Conservation (phyloP, 176 grass and related monocot species). For the Saccharum spontaneum region DNA sequence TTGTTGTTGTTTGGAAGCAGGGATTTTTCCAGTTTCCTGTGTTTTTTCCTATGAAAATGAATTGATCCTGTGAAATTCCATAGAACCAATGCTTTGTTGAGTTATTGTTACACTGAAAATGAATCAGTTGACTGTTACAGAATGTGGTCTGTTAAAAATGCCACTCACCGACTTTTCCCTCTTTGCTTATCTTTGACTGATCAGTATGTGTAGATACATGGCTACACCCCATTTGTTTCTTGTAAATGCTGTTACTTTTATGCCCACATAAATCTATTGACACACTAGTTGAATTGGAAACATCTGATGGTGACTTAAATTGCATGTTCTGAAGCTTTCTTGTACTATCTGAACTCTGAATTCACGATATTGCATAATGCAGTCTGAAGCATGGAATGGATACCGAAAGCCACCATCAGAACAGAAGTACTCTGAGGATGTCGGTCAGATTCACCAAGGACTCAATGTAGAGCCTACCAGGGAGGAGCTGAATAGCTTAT, state of each 20-base stretch:
- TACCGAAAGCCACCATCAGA: constrained; percentile 72
- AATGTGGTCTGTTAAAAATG: not conserved
- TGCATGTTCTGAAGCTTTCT: constrained; percentile 22
- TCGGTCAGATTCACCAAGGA: constrained; percentile 46
- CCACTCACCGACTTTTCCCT: not conserved
- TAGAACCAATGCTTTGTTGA: too few relatives aligned
- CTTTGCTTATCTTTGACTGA: not conserved
- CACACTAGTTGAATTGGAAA: not conserved
- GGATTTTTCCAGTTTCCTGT: too few relatives aligned
- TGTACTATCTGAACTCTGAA: constrained; percentile 38
- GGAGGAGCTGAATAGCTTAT: constrained; percentile 80
- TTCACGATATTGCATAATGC: constrained; percentile 16
- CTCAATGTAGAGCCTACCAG: constrained; percentile 66
- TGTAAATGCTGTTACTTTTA: not conserved
- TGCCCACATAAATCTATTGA: constrained; percentile 3
- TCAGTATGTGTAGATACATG: not conserved
- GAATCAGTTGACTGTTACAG: not conserved
- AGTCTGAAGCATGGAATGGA: constrained; percentile 77
- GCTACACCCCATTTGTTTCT: not conserved
- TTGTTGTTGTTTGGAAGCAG: too few relatives aligned
- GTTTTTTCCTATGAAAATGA: too few relatives aligned
- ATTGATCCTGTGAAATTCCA: too few relatives aligned
- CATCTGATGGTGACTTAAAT: not conserved
- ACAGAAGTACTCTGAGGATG: constrained; percentile 75
- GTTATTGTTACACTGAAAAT: too few relatives aligned